Base-by-base conservation (phyloP, 345 rosid genomes). In the Noccaea bulbosa region DNA sequence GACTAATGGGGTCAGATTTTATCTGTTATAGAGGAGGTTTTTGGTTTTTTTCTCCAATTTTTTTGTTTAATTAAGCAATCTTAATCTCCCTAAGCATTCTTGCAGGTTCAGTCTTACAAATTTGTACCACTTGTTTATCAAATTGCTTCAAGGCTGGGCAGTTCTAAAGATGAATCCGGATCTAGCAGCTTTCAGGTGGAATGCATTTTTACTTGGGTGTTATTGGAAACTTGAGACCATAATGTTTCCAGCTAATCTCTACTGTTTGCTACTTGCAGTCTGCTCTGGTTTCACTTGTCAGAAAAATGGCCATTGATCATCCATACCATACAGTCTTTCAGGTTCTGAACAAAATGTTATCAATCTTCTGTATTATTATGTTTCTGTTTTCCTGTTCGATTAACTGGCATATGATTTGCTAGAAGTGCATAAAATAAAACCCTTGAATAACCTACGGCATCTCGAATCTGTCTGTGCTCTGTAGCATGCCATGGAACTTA, bases 291-390 rank as follows among this genome's bases (percentile, higher is more conserved):
- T 87, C 96, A 72, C 92, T 93, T 67, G 80, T 93, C 81, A 93
- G 86, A 85, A 93, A 91, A 83, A 93, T 93, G 96, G 90, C 98
- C 73, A 83, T 85, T 66, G 98, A 91, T 78, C 98, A 93, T 83
- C 98, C 98, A 17, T 89, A 93, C 72, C 98, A 93, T 74, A 86
- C 96, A 56, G 81, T 93, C 82, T 82, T 93, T 78, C 98, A 86
- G 97, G 98, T 93, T 70, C 49, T 17, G 58, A 56, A 22, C 52
- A 69, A 52, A 39, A 32, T 56, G 39, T 39, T 62, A 58, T 61
- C 46, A 15, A 39, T 46, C 34, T 53, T 52, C 24, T 53, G 30
- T 51, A 16, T 49, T 35, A n/a, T 50, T 33, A 46, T 46, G 47
- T 53, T 62, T 69, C 10, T 20, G 30, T 57, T 53, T 61, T 69